Conservation (phyloP, 2,329 filamentous ascomycete species). For the Arachnopeziza araneosa region DNA sequence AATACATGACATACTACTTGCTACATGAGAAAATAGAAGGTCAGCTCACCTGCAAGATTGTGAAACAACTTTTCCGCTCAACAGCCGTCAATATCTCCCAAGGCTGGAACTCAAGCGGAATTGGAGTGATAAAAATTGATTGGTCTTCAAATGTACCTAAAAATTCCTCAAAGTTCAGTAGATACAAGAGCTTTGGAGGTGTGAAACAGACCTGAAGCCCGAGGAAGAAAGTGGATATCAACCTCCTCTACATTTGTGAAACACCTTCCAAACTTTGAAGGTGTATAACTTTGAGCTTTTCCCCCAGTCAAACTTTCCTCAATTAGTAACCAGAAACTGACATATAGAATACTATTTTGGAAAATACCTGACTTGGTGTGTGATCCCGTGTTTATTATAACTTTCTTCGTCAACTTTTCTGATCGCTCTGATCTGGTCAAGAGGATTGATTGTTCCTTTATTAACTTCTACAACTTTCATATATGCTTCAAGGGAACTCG, state of each 20-base stretch:
- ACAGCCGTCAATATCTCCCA: neutral
- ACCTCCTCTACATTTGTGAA: neutral
- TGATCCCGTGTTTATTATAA: slow-evolving; percentile 7
- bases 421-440: neutral
- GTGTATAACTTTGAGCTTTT: neutral
- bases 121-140: neutral
- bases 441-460: neutral
- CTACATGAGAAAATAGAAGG: neutral
- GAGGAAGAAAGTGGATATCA: neutral
- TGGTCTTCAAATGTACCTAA: neutral
- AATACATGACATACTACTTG: neutral
- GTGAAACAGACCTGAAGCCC: neutral
- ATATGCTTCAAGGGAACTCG: too few relatives aligned
- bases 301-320: neutral
- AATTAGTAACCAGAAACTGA: neutral
- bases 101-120: neutral
- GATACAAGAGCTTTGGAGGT: too few relatives aligned
- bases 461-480: neutral
- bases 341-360: neutral
- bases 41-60: slow-evolving; percentile 5
- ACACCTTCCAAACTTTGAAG: neutral
- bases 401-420: slow-evolving; percentile 2
- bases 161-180: neutral
- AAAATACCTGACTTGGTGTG: slow-evolving; percentile 3
- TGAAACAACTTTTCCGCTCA: slow-evolving; percentile 2